phyloP scores from a whole-genome alignment of 1,139 yeast species.

The Yamadazyma siamensis region DNA sequence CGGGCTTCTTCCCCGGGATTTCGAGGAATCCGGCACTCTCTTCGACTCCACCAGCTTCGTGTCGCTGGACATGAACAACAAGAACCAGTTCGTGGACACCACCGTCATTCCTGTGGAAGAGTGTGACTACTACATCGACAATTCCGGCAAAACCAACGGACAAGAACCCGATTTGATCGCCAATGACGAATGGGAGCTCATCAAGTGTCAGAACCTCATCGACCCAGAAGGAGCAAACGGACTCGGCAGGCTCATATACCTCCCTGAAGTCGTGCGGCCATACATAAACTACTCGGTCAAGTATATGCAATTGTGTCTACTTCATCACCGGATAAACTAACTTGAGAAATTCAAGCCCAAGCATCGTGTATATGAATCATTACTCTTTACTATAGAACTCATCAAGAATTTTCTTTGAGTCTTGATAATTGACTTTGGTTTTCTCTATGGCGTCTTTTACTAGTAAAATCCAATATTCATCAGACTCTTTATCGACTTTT shows the following conservation, averaged over 20 bases:
- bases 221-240: conserved; percentile 48
- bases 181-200: conserved; percentile 36
- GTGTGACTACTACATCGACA: conserved; percentile 64
- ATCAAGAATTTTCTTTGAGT: conserved; percentile 55
- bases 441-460: conserved; percentile 54
- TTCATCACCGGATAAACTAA: too few relatives aligned
- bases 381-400: conserved; percentile 54
- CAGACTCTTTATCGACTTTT: conserved; percentile 16
- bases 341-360: too few relatives aligned
- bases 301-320: conserved; percentile 45
- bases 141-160: conserved; percentile 23
- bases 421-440: conserved; percentile 55
- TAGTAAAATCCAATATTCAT: conserved; percentile 47
- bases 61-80: conserved; percentile 72
- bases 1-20: conserved; percentile 89
- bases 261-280: conserved; percentile 32
- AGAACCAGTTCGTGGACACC: conserved; percentile 55
- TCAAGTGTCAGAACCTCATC: conserved; percentile 43
- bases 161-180: conserved; percentile 10
- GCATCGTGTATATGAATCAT: too few relatives aligned
- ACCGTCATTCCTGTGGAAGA: conserved; percentile 41
- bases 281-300: conserved; percentile 28
- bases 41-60: conserved; percentile 32
- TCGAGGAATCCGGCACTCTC: conserved; percentile 41
- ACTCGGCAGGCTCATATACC: conserved; percentile 43